These are phyloP conservation scores for Penicillium coffeae DNA, from an alignment of 495 filamentous ascomycete species.

Conservation along the genomic window DNA sequence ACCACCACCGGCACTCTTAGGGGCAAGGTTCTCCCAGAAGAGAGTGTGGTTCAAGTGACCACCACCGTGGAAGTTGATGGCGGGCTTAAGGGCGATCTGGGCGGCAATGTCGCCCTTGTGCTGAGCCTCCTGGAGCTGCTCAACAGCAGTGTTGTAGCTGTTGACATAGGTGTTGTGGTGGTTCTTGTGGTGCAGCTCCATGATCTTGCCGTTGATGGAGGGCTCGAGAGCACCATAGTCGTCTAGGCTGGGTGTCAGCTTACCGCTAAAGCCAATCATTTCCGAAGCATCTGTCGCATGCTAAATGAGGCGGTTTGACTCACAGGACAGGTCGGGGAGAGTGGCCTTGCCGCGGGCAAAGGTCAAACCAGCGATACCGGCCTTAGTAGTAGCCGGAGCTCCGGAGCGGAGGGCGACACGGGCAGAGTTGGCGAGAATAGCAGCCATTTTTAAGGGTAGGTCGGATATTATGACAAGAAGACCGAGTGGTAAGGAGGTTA, in stretches of 20 bases:
- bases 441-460: slow-evolving; percentile 49
- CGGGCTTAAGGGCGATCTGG: slow-evolving; percentile 76
- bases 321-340: slow-evolving; percentile 91
- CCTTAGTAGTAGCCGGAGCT: slow-evolving; percentile 45
- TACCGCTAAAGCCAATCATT: neutral
- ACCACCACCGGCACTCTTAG: slow-evolving; percentile 67
- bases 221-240: slow-evolving; percentile 93
- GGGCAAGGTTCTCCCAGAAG: slow-evolving; percentile 91
- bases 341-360: slow-evolving; percentile 86
- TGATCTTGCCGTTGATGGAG: slow-evolving; percentile 92
- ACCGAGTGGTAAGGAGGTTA: slow-evolving; percentile 4
- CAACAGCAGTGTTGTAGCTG: slow-evolving; percentile 57
- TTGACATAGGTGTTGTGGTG: slow-evolving; percentile 72
- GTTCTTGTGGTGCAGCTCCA: slow-evolving; percentile 80
- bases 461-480: neutral
- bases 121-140: slow-evolving; percentile 56
- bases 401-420: slow-evolving; percentile 53
- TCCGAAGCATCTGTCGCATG: neutral
- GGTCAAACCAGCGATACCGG: slow-evolving; percentile 62
- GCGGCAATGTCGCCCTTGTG: slow-evolving; percentile 51
- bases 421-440: slow-evolving; percentile 50
- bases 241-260: slow-evolving; percentile 42
- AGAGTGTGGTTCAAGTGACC: slow-evolving; percentile 90
- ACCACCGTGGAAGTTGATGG: slow-evolving; percentile 96
- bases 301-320: slow-evolving; percentile 21